These are phyloP conservation scores for Pseudopithomyces maydicus DNA, from an alignment of 2,329 filamentous ascomycete species.

Conservation along the genomic window DNA sequence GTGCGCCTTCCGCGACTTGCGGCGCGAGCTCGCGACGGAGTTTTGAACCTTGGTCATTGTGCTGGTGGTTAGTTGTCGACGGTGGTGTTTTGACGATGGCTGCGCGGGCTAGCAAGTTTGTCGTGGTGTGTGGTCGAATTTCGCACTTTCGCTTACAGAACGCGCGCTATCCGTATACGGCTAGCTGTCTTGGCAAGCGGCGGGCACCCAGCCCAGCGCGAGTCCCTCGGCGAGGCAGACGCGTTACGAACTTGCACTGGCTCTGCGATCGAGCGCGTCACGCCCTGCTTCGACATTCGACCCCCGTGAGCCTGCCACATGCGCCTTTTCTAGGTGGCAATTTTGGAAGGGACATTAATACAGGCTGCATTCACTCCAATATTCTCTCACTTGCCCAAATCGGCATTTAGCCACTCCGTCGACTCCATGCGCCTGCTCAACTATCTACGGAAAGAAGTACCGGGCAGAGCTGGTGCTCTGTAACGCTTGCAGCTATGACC, in stretches of 20 bases:
- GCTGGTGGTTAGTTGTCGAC: conserved; percentile 43
- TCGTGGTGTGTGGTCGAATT: conserved; percentile 19
- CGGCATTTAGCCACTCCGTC: conserved; percentile 5
- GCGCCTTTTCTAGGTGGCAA: neutral
- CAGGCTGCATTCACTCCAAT: neutral
- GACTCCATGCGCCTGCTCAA: conserved; percentile 10
- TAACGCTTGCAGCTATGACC: conserved; percentile 25
- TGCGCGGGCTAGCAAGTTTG: conserved; percentile 12
- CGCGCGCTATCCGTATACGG: neutral
- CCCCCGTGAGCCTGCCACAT: neutral
- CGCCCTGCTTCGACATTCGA: neutral
- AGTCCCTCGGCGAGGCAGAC: conserved; percentile 2
- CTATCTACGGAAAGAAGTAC: conserved; percentile 6
- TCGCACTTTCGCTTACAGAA: conserved; percentile 21
- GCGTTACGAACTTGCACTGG: conserved; percentile 1
- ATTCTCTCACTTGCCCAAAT: neutral
- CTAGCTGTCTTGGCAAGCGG: neutral
- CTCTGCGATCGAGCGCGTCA: conserved; percentile 6
- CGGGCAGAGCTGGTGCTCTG: conserved; percentile 1
- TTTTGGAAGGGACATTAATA: neutral
- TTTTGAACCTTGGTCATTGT: conserved; percentile 75
- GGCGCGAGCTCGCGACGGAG: conserved; percentile 76
- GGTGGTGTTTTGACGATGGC: conserved; percentile 22
- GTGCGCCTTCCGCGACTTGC: conserved; percentile 99
- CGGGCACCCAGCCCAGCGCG: neutral